Evolutionary conservation across 768 basidiomycete species (phyloP).

Genomic region (Trametes maxima): DNA sequence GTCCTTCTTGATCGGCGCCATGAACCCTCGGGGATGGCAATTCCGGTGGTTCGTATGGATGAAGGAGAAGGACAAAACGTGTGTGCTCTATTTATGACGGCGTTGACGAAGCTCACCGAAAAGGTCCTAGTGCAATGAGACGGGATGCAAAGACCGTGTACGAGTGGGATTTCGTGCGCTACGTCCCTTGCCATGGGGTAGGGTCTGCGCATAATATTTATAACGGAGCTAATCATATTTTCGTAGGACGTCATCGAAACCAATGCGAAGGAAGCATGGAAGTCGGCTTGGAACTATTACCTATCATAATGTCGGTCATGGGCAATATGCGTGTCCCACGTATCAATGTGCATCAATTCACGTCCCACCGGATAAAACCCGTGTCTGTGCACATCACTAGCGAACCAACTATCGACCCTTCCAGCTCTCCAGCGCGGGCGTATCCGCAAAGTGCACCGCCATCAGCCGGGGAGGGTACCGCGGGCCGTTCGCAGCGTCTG

Average conservation of each 20-base stretch:
- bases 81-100: not conserved
- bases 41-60: conserved; percentile 23
- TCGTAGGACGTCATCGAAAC: conserved; percentile 51
- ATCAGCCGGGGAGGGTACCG: conserved; percentile 24
- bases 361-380: not conserved
- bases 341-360: not conserved
- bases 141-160: conserved; percentile 61
- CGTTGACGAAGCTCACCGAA: not conserved
- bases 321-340: not conserved
- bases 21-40: conserved; percentile 16
- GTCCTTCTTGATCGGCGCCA: conserved; percentile 6
- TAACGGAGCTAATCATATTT: not conserved
- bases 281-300: not conserved
- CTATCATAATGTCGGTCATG: not conserved
- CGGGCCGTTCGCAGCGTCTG: conserved; percentile 18
- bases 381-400: too few species aligned
- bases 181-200: conserved; percentile 66
- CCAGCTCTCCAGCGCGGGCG: conserved; percentile 19
- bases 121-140: conserved; percentile 45
- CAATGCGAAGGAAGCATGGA: conserved; percentile 38
- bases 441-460: conserved; percentile 26
- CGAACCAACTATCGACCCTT: not conserved
- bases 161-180: conserved; percentile 67
- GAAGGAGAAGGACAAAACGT: conserved; percentile 22
- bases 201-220: conserved; percentile 12